phyloP scores from a whole-genome alignment of 2,329 filamentous ascomycete genomes.

The Rutstroemia sp. region DNA sequence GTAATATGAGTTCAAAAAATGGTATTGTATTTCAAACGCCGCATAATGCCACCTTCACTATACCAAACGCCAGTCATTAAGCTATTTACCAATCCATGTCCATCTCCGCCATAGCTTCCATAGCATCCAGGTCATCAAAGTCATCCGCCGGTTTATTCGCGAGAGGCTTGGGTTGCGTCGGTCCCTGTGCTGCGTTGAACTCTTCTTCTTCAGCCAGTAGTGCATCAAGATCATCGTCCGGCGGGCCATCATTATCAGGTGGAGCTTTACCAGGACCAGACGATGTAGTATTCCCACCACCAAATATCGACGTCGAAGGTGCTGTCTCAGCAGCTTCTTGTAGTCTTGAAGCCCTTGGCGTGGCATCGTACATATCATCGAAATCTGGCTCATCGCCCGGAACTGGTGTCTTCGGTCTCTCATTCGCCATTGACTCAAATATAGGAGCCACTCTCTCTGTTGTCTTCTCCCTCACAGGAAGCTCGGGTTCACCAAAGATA shows the following conservation, averaged over 20 bases:
- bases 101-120: slow-evolving; percentile 58
- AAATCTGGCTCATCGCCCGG: slow-evolving; percentile 36
- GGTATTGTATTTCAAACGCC: slow-evolving; percentile 6
- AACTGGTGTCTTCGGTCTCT: slow-evolving; percentile 27
- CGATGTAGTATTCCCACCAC: slow-evolving; percentile 16
- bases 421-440: slow-evolving; percentile 25
- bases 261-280: slow-evolving; percentile 20
- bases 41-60: background rate
- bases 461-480: slow-evolving; percentile 22
- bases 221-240: slow-evolving; percentile 34
- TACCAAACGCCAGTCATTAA: background rate
- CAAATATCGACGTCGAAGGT: slow-evolving; percentile 19
- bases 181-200: slow-evolving; percentile 12
- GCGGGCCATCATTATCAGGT: slow-evolving; percentile 27
- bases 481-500: slow-evolving; percentile 22
- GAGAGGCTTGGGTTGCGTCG: slow-evolving; percentile 12
- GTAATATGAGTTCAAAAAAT: background rate
- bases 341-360: slow-evolving; percentile 32
- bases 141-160: slow-evolving; percentile 21
- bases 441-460: slow-evolving; percentile 33
- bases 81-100: slow-evolving; percentile 32
- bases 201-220: slow-evolving; percentile 23
- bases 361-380: slow-evolving; percentile 44
- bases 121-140: slow-evolving; percentile 36
- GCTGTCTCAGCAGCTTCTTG: slow-evolving; percentile 16